Evolutionary conservation across 345 rosid species (phyloP), one percentile per base, ranked within the genome.

Genomic region (Eucalyptus marginata): DNA sequence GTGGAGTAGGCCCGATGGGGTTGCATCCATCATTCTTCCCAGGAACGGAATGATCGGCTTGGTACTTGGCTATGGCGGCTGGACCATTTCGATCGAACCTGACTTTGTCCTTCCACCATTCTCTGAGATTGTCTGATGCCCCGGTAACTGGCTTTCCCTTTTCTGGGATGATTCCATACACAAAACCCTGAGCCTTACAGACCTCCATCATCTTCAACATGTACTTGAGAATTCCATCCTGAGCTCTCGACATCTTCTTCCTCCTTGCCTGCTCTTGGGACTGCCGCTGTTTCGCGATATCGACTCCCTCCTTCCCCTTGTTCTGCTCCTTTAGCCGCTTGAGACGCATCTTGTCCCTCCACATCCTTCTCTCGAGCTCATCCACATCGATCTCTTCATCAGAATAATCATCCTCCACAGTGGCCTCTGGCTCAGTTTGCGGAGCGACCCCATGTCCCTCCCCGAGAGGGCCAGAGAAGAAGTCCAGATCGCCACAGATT

Each of bases 81-180:
- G 97, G 98, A 66, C 99, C 99, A 44, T 96, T 98, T 16, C 98
- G 94, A 89, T 98, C 99, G 88, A 98, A 98, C 93, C 97, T 91
- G 88, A 98, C 99, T 88, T 91, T 96, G 83, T 97, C 99, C 94
- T 95, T 98, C 99, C 99, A 98, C 99, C 99, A 98, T 85, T 93
- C 99, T 47, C 98, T 94, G 79, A 98, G 96, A 89, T 94, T 97
- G 90, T 98, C 99, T 17, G 99, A 97, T 52, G 98, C 95, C 5
- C 99, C 99, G 5, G 97, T 94, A 14, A 97, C 97, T 0, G 99
- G 99, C 89, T 93, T 95, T 33, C 99, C 98, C 79, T 97, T 95
- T 92, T 97, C 98, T 0, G 96, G 96, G 52, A 97, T 97, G 68
- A 97, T 95, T 91, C 99, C 99, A 68, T 95, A 97, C 27, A 97